Percentiles rank a stretch among this genome's conserved stretches.
Conservation (phyloP, 192 early-diverging fungal genomes). For the Martensiomyces pterosporus region DNA sequence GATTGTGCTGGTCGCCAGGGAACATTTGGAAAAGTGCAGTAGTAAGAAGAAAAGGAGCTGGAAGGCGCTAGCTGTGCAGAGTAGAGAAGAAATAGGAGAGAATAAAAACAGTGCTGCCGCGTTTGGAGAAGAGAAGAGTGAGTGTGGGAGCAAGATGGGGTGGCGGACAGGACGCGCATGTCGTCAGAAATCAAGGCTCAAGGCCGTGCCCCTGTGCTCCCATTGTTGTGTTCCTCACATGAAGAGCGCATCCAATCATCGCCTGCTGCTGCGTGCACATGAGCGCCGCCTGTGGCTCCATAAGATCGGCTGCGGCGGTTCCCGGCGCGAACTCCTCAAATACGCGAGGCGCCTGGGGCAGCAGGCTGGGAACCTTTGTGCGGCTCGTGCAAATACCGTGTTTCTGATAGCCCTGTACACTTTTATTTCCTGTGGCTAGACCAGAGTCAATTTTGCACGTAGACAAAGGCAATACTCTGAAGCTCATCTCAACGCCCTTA, state of each 20-base stretch:
- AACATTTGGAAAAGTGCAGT: constrained; percentile 18
- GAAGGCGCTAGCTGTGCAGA: neutral
- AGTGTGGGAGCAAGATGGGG: no score
- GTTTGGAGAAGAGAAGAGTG: neutral
- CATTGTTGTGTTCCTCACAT: no score
- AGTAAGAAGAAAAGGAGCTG: neutral
- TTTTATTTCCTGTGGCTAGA: constrained; percentile 19
- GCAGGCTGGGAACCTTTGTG: constrained; percentile 10
- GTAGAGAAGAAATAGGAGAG: neutral
- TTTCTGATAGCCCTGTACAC: constrained; percentile 39
- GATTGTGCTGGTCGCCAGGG: constrained; percentile 23
- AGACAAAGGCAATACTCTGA: constrained; percentile 29
- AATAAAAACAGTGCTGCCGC: neutral
- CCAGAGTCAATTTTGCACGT: constrained; percentile 43
- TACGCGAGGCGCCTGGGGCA: neutral
- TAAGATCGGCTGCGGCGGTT: neutral
- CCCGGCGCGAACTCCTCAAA: neutral
- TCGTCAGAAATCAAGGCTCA: no score
- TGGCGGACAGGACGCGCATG: no score
- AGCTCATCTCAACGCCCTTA: constrained; percentile 46
- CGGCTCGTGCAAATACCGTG: constrained; percentile 45
- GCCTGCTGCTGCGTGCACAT: no score
- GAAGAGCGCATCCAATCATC: no score
- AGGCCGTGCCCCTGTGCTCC: no score
- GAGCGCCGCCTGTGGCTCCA: no score